These are phyloP conservation scores for Phalaenopsis aphrodite DNA, from an alignment of 106 monocot genomes.

Conservation along the genomic window DNA sequence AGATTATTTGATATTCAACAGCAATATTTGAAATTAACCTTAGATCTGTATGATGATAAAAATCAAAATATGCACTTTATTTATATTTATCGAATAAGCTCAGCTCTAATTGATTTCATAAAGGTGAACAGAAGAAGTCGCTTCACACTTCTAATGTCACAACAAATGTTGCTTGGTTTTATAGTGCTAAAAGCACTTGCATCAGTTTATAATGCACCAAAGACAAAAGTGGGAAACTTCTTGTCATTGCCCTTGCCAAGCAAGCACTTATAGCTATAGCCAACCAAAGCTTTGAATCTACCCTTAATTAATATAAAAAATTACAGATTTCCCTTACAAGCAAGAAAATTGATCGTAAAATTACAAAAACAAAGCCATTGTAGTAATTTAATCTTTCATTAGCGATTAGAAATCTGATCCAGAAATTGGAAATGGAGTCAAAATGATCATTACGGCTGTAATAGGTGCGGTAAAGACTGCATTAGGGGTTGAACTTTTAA, in stretches of 20 bases:
- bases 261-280: neutral
- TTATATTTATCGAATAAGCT: neutral
- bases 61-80: neutral
- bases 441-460: neutral
- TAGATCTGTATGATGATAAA: neutral
- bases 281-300: neutral
- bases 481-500: too few species aligned
- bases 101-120: neutral
- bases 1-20: neutral
- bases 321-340: neutral
- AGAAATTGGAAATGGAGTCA: neutral
- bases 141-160: neutral
- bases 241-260: neutral
- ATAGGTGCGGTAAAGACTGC: neutral
- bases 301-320: neutral
- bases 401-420: neutral
- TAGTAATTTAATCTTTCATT: neutral
- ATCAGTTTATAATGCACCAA: neutral
- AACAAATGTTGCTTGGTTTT: neutral
- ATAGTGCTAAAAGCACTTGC: neutral
- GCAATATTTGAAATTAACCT: neutral
- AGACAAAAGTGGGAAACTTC: neutral
- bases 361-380: neutral
- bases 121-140: neutral
- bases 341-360: neutral